Conservation (phyloP, 2,329 filamentous ascomycete genomes). For the Cordyceps militaris region DNA sequence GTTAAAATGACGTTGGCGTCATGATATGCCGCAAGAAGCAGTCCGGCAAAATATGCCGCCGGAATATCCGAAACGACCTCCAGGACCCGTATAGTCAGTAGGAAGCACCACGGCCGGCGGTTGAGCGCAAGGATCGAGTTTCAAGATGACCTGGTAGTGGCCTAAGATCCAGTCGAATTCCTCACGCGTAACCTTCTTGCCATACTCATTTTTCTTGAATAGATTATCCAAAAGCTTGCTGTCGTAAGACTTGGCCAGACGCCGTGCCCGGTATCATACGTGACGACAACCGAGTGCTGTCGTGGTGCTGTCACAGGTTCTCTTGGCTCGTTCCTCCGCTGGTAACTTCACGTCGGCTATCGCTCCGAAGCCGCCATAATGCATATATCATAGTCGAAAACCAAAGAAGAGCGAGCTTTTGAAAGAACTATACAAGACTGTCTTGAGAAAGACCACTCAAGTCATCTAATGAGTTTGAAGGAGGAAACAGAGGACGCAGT, state of each 20-base stretch:
- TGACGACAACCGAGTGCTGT: constrained; percentile 5
- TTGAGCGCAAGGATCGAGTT: too few species aligned
- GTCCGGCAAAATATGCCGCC: constrained; percentile 3
- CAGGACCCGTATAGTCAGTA: background rate
- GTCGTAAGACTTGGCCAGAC: background rate
- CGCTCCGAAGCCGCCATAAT: too few species aligned
- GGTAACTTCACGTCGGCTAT: too few species aligned
- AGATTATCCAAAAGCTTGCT: constrained; percentile 10
- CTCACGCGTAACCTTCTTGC: background rate
- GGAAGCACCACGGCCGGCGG: background rate
- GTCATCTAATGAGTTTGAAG: background rate
- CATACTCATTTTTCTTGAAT: background rate
- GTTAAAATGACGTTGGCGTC: constrained; percentile 9
- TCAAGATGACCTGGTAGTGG: background rate
- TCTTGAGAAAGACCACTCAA: too few species aligned
- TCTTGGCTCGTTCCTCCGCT: too few species aligned
- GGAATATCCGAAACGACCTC: constrained; percentile 9
- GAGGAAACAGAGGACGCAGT: background rate
- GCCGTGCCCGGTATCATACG: constrained; percentile 1
- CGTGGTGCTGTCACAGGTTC: background rate
- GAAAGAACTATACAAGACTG: too few species aligned
- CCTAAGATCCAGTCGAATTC: constrained; percentile 5
- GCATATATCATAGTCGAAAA: background rate
- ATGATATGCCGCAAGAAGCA: constrained; percentile 6
- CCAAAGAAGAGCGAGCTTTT: too few species aligned